These are phyloP conservation scores for Didymella pinodella DNA, from an alignment of 2,329 filamentous ascomycete genomes.

Conservation along the genomic window DNA sequence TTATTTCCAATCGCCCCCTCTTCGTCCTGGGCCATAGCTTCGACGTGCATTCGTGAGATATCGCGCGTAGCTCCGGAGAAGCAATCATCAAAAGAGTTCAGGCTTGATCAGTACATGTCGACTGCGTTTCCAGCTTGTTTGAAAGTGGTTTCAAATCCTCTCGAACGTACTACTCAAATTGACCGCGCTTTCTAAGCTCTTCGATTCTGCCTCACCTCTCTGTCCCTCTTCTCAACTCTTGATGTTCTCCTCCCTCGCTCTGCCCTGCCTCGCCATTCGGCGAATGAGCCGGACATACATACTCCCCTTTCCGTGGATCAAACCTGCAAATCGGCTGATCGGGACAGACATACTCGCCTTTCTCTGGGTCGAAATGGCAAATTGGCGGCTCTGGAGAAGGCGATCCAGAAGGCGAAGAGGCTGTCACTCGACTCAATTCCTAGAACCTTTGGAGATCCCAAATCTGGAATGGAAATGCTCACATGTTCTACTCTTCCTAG, in stretches of 20 bases:
- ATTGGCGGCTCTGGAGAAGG: slow-evolving; percentile 1
- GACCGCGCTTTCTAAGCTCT: no score
- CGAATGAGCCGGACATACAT: not conserved
- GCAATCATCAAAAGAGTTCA: no score
- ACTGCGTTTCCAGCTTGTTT: no score
- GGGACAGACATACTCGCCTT: slow-evolving; percentile 8
- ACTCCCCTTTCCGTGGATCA: not conserved
- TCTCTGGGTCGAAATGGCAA: slow-evolving; percentile 9
- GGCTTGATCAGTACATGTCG: no score
- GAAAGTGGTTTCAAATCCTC: no score
- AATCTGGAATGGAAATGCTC: not conserved
- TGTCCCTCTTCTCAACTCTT: not conserved
- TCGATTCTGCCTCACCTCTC: no score
- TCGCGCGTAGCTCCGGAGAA: not conserved
- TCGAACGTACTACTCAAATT: no score
- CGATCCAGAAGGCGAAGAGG: not conserved
- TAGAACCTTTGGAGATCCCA: no score
- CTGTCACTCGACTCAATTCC: not conserved
- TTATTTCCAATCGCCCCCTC: not conserved
- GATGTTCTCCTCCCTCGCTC: not conserved
- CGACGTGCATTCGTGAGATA: not conserved
- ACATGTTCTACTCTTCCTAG: not conserved
- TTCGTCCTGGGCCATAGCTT: not conserved
- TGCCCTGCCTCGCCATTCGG: not conserved
- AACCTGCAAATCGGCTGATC: not conserved